Percentiles rank a stretch among this genome's conserved stretches.
These are phyloP conservation scores for Kappamyces sp. DNA, from an alignment of 192 early-diverging fungal genomes.

Conservation along the genomic window DNA sequence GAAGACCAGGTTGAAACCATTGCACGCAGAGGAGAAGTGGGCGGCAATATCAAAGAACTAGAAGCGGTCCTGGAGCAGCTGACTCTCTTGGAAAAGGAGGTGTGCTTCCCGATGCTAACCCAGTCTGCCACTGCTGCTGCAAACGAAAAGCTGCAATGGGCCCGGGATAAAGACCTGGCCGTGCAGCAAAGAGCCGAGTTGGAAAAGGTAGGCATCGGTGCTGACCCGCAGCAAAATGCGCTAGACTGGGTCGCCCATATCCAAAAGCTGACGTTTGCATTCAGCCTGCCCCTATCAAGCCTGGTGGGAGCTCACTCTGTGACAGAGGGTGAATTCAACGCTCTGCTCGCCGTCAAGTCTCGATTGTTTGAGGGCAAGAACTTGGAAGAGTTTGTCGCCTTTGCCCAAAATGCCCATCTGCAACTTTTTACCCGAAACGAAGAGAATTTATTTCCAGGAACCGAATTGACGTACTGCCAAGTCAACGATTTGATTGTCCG, in stretches of 20 bases:
- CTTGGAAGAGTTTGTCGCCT: background rate
- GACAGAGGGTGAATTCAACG: conserved; percentile 14
- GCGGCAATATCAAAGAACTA: conserved; percentile 34
- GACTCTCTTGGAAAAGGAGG: conserved; percentile 27
- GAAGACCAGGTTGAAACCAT: conserved; percentile 42
- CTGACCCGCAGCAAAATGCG: background rate
- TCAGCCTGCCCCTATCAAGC: background rate
- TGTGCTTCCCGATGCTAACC: background rate
- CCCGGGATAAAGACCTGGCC: background rate
- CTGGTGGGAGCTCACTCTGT: conserved; percentile 9
- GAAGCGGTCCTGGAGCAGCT: conserved; percentile 38
- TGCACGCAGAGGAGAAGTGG: conserved; percentile 35
- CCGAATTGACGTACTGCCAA: conserved; percentile 22
- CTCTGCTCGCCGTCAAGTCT: background rate
- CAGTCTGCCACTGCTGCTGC: background rate
- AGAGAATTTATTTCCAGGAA: conserved; percentile 16
- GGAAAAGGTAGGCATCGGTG: conserved; percentile 1
- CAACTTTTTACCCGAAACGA: background rate
- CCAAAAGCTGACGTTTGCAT: conserved; percentile 1
- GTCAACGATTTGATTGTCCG: conserved; percentile 16
- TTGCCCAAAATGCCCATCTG: background rate
- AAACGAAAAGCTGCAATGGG: background rate
- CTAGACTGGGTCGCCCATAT: background rate
- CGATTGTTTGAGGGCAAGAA: background rate
- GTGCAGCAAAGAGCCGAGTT: background rate